Evolutionary conservation across 495 filamentous ascomycete genomes (phyloP).

Genomic region (Penicillium bialowiezense): DNA sequence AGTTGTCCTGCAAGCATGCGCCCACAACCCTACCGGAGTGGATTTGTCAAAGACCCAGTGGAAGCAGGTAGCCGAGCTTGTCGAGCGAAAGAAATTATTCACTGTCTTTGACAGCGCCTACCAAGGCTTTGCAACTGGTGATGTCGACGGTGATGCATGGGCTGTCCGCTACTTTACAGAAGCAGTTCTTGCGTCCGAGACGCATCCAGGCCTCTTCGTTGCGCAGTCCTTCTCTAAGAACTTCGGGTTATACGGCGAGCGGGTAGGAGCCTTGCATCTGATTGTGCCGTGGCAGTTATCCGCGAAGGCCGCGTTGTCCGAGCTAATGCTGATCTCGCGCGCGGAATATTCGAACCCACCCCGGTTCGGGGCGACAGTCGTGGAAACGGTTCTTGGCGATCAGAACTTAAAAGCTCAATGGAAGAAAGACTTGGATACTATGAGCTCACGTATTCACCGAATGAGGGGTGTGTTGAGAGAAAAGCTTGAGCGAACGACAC

Average conservation of each 20-base stretch:
- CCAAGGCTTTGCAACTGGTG: slow-evolving; percentile 43
- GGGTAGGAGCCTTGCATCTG: slow-evolving; percentile 31
- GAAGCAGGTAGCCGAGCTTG: slow-evolving; percentile 24
- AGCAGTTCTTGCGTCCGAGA: neutral
- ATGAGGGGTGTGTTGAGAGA: neutral
- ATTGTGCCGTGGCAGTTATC: neutral
- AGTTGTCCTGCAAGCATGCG: slow-evolving; percentile 43
- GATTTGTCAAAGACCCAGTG: slow-evolving; percentile 38
- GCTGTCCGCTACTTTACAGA: slow-evolving; percentile 34
- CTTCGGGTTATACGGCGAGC: slow-evolving; percentile 41
- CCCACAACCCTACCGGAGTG: slow-evolving; percentile 44
- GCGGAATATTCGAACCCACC: neutral
- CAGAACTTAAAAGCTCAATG: neutral
- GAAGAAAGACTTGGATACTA: neutral
- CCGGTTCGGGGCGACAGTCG: neutral
- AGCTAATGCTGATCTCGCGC: neutral
- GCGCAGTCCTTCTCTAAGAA: slow-evolving; percentile 43
- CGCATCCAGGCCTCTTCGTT: neutral
- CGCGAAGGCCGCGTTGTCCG: too few species aligned
- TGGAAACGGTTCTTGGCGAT: neutral
- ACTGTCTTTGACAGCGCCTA: slow-evolving; percentile 44
- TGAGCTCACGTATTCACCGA: neutral
- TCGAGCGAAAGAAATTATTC: slow-evolving; percentile 27
- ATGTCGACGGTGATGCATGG: slow-evolving; percentile 38
- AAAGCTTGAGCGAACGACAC: too few species aligned